Percentiles rank a stretch among this genome's conserved stretches.
Evolutionary conservation across 2,329 filamentous ascomycete genomes (phyloP).

Genomic region (Monosporascus sp.): DNA sequence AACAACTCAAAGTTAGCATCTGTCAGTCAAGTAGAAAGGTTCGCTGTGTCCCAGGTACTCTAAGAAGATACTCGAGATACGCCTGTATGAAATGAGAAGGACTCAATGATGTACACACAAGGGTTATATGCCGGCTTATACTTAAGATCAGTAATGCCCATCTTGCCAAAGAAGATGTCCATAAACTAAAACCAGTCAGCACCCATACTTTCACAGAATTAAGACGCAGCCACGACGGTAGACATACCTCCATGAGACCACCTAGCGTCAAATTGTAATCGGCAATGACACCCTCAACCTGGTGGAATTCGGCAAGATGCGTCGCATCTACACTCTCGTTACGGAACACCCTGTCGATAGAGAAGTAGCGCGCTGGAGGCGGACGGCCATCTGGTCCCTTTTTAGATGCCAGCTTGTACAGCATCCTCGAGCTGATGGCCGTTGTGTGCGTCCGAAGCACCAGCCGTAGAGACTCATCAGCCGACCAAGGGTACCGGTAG

Average conservation of each 20-base stretch:
- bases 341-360: slow-evolving; percentile 92
- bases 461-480: slow-evolving; percentile 78
- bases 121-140: slow-evolving; percentile 96
- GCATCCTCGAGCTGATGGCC: slow-evolving; percentile 82
- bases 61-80: not conserved
- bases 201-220: not conserved
- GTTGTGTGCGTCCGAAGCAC: slow-evolving; percentile 97
- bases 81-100: not conserved
- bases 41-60: too few species aligned
- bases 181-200: slow-evolving; percentile 52
- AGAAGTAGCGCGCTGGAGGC: slow-evolving; percentile 85
- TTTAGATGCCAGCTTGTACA: slow-evolving; percentile 80
- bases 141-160: slow-evolving; percentile 78
- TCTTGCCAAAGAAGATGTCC: slow-evolving; percentile 92
- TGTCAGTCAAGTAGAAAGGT: too few species aligned
- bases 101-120: slow-evolving; percentile 42
- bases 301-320: slow-evolving; percentile 96
- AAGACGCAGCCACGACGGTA: not conserved
- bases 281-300: slow-evolving; percentile 96
- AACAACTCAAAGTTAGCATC: slow-evolving; percentile 1
- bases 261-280: slow-evolving; percentile 92
- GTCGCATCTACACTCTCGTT: slow-evolving; percentile 98
- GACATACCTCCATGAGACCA: slow-evolving; percentile 65
- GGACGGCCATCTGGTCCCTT: slow-evolving; percentile 66
- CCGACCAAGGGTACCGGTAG: slow-evolving; percentile 91